Conservation (phyloP, 2,329 filamentous ascomycete species). For the Ophiostoma piceae region DNA sequence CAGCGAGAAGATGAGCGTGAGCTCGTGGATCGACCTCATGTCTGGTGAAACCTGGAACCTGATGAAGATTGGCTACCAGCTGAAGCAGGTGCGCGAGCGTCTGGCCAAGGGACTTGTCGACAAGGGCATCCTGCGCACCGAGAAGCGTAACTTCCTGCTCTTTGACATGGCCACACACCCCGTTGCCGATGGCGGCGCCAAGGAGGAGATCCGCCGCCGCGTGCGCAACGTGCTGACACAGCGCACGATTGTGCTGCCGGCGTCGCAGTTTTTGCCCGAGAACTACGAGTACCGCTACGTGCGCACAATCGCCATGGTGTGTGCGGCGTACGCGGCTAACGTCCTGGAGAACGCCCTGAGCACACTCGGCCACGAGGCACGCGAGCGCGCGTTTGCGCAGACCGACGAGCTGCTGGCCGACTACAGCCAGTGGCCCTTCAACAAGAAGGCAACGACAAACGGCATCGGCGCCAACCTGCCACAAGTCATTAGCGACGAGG, state of each 20-base stretch:
- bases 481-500: slow-evolving; percentile 79
- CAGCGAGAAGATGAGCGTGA: slow-evolving; percentile 99
- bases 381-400: slow-evolving; percentile 92
- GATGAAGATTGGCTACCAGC: slow-evolving; percentile 99
- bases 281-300: slow-evolving; percentile 90
- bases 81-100: slow-evolving; percentile 97
- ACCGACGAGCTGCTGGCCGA: slow-evolving; percentile 93
- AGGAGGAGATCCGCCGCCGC: slow-evolving; percentile 91
- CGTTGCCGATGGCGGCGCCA: slow-evolving; percentile 90
- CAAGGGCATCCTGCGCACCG: slow-evolving; percentile 95
- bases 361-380: slow-evolving; percentile 85
- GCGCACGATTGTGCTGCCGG: slow-evolving; percentile 83
- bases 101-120: slow-evolving; percentile 96
- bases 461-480: slow-evolving; percentile 91
- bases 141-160: slow-evolving; percentile 98
- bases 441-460: slow-evolving; percentile 68
- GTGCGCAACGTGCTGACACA: slow-evolving; percentile 90
- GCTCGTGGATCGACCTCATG: slow-evolving; percentile 98
- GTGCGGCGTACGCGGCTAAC: slow-evolving; percentile 95
- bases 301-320: slow-evolving; percentile 92
- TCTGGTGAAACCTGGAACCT: slow-evolving; percentile 99
- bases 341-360: slow-evolving; percentile 96
- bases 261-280: slow-evolving; percentile 85
- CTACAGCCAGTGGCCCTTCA: slow-evolving; percentile 97
- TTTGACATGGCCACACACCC: slow-evolving; percentile 99